Conservation (phyloP, 2,329 filamentous ascomycete genomes). For the Colletotrichum abscissum region DNA sequence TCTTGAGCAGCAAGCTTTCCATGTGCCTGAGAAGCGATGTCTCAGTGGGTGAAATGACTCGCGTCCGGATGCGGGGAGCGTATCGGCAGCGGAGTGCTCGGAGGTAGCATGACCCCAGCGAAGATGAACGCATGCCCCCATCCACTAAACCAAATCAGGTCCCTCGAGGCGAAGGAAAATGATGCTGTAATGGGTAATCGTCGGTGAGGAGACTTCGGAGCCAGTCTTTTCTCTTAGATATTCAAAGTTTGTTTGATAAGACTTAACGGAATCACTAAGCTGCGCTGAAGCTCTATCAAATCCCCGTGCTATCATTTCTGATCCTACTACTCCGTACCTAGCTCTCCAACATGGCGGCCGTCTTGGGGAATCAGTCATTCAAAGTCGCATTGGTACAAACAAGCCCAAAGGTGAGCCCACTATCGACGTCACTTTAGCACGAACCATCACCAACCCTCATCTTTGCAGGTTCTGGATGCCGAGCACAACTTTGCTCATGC, state of each 20-base stretch:
- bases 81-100: background rate
- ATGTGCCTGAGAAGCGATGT: background rate
- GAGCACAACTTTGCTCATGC: slow-evolving; percentile 25
- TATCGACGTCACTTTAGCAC: background rate
- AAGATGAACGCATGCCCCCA: background rate
- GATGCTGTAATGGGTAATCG: slow-evolving; percentile 4
- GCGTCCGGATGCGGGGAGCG: slow-evolving; percentile 1
- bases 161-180: slow-evolving; percentile 1
- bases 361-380: background rate
- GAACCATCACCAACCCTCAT: background rate
- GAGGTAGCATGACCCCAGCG: background rate
- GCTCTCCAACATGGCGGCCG: background rate
- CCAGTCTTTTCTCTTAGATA: background rate
- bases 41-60: slow-evolving; percentile 4
- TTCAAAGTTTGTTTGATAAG: background rate
- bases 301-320: too few species aligned
- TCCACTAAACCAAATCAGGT: background rate
- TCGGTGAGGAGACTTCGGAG: background rate
- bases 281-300: background rate
- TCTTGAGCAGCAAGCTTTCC: background rate
- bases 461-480: background rate
- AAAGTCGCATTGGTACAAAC: slow-evolving; percentile 29
- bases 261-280: background rate
- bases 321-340: too few species aligned
- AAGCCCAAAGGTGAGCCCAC: slow-evolving; percentile 16